Percentiles rank a stretch among this genome's conserved stretches.
Evolutionary conservation across 192 early-diverging fungal genomes (phyloP).

Genomic region (Coemansia brasiliensis): DNA sequence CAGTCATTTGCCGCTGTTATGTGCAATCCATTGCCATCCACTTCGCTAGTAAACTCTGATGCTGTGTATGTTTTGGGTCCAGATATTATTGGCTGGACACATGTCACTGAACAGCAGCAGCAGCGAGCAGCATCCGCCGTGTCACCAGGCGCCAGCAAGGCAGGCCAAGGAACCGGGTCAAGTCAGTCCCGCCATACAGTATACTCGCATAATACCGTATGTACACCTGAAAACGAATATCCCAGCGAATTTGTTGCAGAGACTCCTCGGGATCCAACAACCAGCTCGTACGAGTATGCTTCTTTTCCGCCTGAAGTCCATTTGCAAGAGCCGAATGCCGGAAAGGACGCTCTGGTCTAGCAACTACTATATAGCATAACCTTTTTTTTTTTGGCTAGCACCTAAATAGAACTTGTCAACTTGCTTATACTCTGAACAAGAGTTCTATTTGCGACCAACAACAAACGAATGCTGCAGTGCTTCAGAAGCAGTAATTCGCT

Average conservation of each 20-base stretch:
- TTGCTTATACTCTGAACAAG: no score
- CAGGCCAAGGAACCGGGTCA: constrained; percentile 3
- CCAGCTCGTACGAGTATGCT: constrained; percentile 24
- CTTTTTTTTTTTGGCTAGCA: no score
- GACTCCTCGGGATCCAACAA: constrained; percentile 12
- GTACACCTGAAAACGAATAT: not conserved
- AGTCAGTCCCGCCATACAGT: constrained; percentile 45
- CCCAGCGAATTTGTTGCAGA: not conserved
- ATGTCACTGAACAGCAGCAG: constrained; percentile 20
- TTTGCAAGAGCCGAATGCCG: no score
- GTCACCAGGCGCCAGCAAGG: not conserved
- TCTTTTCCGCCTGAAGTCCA: no score
- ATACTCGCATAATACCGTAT: constrained; percentile 40
- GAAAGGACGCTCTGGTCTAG: no score
- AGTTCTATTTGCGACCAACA: constrained; percentile 5
- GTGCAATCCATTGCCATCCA: constrained; percentile 43
- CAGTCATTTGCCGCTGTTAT: constrained; percentile 46
- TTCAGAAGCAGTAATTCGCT: constrained; percentile 73
- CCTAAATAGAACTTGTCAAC: no score
- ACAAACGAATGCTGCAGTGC: constrained; percentile 78
- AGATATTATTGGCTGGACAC: constrained; percentile 29
- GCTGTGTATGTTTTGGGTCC: constrained; percentile 50
- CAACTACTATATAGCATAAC: no score
- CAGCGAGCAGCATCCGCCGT: not conserved
- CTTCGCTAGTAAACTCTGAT: constrained; percentile 18